Evolutionary conservation across 768 basidiomycete species (phyloP).

Genomic region (Mycena epipterygia): DNA sequence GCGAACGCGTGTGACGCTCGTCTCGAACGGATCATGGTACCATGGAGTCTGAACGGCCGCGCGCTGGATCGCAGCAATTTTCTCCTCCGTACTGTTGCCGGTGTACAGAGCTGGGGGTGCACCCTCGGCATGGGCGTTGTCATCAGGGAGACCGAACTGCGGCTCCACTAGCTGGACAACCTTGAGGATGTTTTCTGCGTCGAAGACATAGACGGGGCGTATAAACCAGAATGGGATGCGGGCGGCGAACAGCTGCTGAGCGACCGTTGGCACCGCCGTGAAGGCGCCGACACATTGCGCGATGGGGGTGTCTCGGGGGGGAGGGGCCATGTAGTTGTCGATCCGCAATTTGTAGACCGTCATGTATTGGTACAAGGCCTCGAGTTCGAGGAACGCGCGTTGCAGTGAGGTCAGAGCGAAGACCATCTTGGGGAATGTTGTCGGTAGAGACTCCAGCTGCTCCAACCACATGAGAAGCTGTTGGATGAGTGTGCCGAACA

Average conservation of each 20-base stretch:
- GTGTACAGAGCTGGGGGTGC: not conserved
- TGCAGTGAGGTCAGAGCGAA: not conserved
- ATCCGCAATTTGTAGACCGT: not conserved
- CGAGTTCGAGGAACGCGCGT: not conserved
- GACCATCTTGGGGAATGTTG: not conserved
- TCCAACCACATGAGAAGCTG: not conserved
- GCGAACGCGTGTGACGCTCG: no score
- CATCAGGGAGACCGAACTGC: not conserved
- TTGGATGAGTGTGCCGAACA: not conserved
- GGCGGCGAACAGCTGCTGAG: not conserved
- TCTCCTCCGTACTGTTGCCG: not conserved
- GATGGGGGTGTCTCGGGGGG: no score
- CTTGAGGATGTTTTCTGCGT: not conserved
- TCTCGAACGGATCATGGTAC: not conserved
- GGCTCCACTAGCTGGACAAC: not conserved
- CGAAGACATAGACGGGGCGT: not conserved
- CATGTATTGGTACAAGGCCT: not conserved
- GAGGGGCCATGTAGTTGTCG: not conserved
- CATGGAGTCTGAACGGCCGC: not conserved
- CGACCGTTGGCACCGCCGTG: no score
- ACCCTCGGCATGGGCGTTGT: not conserved
- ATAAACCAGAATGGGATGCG: not conserved
- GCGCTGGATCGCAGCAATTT: not conserved
- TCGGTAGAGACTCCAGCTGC: not conserved
- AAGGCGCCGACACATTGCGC: not conserved